Conservation (phyloP, 163 green algal genomes). For the Scenedesmus sp. region DNA sequence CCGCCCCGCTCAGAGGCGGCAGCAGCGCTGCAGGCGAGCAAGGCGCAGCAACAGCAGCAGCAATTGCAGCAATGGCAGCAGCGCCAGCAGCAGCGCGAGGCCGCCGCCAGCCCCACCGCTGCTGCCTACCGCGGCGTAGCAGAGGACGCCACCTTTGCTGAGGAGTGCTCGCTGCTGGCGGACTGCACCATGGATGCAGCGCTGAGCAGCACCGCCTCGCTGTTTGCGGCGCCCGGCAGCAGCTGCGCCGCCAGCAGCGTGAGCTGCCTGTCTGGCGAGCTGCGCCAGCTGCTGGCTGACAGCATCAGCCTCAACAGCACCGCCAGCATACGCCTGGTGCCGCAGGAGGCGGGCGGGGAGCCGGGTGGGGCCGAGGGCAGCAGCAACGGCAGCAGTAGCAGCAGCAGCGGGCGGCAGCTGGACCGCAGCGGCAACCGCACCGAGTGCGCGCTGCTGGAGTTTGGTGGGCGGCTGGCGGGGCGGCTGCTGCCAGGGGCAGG, state of each 20-base stretch:
- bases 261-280: conserved; percentile 18
- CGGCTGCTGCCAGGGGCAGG: conserved; percentile 54
- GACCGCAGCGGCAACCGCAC: conserved; percentile 84
- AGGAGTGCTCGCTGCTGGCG: conserved; percentile 1
- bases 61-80: conserved; percentile 9
- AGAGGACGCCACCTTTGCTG: not conserved
- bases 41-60: not conserved
- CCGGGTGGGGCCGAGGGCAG: not conserved
- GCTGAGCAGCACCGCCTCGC: not conserved
- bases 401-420: conserved; percentile 40
- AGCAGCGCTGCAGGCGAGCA: not conserved
- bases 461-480: conserved; percentile 62
- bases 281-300: conserved; percentile 67
- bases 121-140: not conserved
- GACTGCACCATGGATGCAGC: not conserved
- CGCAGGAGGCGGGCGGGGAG: not conserved
- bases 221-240: not conserved
- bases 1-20: not conserved
- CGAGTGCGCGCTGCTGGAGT: conserved; percentile 87
- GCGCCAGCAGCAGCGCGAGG: conserved; percentile 6
- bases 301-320: conserved; percentile 81
- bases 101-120: not conserved
- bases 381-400: conserved; percentile 16
- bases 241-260: conserved; percentile 21
- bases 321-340: conserved; percentile 60